Percentiles rank a stretch among this genome's conserved stretches.
phyloP scores from a whole-genome alignment of 1,139 yeast species.

The Petasospora fabianii region DNA sequence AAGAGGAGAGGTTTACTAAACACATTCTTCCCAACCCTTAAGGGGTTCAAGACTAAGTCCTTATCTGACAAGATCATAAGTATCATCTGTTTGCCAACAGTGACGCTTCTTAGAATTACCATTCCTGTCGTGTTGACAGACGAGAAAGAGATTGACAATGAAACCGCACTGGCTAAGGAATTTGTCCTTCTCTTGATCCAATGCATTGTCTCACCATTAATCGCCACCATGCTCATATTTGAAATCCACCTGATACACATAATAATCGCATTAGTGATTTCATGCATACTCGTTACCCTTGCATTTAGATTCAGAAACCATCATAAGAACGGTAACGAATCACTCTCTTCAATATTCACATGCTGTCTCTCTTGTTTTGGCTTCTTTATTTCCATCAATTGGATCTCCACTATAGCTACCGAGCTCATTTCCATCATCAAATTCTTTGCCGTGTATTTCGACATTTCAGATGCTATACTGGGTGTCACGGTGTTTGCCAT shows the following conservation, averaged over 20 bases:
- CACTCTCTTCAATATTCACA: constrained; percentile 3
- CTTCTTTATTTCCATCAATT: constrained; percentile 61
- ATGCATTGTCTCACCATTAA: constrained; percentile 21
- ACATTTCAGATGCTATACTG: constrained; percentile 72
- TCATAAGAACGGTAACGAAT: constrained; percentile 4
- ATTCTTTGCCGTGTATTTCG: constrained; percentile 54
- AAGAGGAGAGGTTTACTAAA: constrained; percentile 1
- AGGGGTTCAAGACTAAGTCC: constrained; percentile 23
- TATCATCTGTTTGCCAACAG: constrained; percentile 41
- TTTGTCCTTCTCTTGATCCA: constrained; percentile 20
- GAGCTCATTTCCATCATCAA: constrained; percentile 69
- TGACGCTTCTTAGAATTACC: constrained; percentile 42
- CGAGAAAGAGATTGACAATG: constrained; percentile 13
- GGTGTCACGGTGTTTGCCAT: constrained; percentile 88
- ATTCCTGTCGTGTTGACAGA: constrained; percentile 43
- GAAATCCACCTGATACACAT: constrained; percentile 8
- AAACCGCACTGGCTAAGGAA: constrained; percentile 6
- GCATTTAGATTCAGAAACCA: constrained; percentile 2
- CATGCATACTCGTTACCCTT: constrained; percentile 2
- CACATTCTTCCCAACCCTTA: constrained; percentile 28
- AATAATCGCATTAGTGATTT: constrained; percentile 10
- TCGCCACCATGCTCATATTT: constrained; percentile 21
- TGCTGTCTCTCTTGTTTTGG: constrained; percentile 47
- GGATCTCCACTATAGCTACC: constrained; percentile 76
- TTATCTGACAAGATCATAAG: constrained; percentile 28